phyloP scores from a whole-genome alignment of 805 yeast species.

The Maudiozyma barnettii region DNA sequence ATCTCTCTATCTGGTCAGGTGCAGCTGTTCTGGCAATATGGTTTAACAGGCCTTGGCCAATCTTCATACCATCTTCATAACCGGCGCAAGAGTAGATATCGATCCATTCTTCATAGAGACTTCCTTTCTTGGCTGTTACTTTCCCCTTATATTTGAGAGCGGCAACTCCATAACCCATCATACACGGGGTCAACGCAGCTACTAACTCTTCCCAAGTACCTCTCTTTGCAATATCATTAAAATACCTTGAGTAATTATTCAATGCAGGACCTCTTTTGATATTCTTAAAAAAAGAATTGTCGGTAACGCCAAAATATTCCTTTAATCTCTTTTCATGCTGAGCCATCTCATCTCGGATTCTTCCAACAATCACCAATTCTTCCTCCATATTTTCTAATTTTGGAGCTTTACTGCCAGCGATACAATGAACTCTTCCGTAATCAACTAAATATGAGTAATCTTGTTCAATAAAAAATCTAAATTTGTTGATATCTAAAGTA shows the following conservation, averaged over 20 bases:
- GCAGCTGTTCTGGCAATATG: constrained; percentile 33
- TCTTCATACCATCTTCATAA: constrained; percentile 45
- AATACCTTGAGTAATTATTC: constrained; percentile 49
- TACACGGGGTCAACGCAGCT: constrained; percentile 65
- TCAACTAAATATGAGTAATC: constrained; percentile 61
- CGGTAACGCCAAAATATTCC: constrained; percentile 27
- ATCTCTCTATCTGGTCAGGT: constrained; percentile 36
- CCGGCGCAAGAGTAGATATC: constrained; percentile 36
- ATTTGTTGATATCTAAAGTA: constrained; percentile 38
- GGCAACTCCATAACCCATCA: constrained; percentile 62
- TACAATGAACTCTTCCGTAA: constrained; percentile 55
- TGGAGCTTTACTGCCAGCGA: constrained; percentile 56
- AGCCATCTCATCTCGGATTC: constrained; percentile 45
- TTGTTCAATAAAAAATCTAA: constrained; percentile 42
- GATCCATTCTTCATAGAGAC: constrained; percentile 44
- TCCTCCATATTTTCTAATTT: constrained; percentile 39
- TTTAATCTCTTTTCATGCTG: constrained; percentile 46
- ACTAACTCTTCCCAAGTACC: constrained; percentile 57
- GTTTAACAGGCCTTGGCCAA: constrained; percentile 43
- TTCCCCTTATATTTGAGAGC: constrained; percentile 30
- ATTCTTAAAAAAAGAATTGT: constrained; percentile 37
- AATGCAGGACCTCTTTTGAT: constrained; percentile 49
- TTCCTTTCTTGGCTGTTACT: constrained; percentile 16
- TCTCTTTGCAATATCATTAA: constrained; percentile 41
- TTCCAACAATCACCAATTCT: constrained; percentile 42